Percentiles rank a stretch among this genome's conserved stretches.
phyloP scores from a whole-genome alignment of 1,139 yeast species.

The Meyerozyma athensensis region DNA sequence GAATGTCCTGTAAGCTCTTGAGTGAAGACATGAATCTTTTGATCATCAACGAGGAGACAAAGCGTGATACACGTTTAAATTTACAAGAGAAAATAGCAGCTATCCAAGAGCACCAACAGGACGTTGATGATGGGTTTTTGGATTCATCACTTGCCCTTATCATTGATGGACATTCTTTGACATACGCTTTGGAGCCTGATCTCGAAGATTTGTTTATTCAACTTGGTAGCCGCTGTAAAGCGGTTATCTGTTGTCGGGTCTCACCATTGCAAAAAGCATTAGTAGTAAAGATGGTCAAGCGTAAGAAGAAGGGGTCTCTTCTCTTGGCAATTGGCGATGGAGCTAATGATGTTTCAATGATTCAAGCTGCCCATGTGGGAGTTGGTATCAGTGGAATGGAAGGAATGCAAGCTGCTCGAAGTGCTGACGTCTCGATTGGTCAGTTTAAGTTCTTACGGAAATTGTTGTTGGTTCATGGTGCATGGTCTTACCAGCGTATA shows the following conservation, averaged over 20 bases:
- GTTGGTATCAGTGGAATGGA: conserved; percentile 98
- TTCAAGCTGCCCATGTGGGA: conserved; percentile 98
- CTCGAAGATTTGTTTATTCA: conserved; percentile 75
- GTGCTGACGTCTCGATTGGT: conserved; percentile 96
- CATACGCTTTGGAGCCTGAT: conserved; percentile 76
- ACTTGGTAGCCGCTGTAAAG: conserved; percentile 83
- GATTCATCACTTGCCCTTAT: conserved; percentile 79
- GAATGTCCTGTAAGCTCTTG: conserved; percentile 91
- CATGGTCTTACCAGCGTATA: conserved; percentile 96
- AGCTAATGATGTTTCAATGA: conserved; percentile 98
- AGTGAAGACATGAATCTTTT: conserved; percentile 95
- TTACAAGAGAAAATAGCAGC: conserved; percentile 74
- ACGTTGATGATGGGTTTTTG: conserved; percentile 51
- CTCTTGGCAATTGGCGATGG: conserved; percentile 97
- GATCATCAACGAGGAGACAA: conserved; percentile 80
- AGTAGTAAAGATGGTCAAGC: conserved; percentile 85
- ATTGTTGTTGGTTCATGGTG: conserved; percentile 85
- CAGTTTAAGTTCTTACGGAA: conserved; percentile 86
- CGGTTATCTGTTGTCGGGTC: conserved; percentile 93
- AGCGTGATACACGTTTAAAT: conserved; percentile 68
- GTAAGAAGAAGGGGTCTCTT: conserved; percentile 68
- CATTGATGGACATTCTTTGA: conserved; percentile 89
- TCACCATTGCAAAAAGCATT: conserved; percentile 96
- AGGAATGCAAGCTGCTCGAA: conserved; percentile 98
- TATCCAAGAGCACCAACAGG: conserved; percentile 61